Conservation (phyloP, 106 monocot genomes). For the Alisma plantagoaquatica region DNA sequence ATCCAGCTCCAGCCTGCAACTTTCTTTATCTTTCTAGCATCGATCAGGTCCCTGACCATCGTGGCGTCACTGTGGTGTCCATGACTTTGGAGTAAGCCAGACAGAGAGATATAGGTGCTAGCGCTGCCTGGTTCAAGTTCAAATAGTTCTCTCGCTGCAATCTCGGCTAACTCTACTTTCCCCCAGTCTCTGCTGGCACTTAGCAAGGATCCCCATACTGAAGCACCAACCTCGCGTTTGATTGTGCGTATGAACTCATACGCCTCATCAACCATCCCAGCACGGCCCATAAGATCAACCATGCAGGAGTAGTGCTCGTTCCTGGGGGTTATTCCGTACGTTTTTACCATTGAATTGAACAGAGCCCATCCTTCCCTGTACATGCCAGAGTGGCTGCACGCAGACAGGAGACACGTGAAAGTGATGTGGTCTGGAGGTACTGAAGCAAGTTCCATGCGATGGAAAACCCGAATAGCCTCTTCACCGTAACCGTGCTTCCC, state of each 20-base stretch:
- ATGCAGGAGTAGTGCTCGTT: constrained; percentile 45
- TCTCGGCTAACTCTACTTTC: constrained; percentile 23
- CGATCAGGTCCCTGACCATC: constrained; percentile 27
- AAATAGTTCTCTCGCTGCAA: constrained; percentile 24
- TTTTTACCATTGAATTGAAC: constrained; percentile 19
- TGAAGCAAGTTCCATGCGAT: constrained; percentile 15
- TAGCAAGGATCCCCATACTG: constrained; percentile 32
- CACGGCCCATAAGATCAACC: constrained; percentile 47
- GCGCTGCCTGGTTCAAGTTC: constrained; percentile 33
- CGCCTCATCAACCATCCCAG: constrained; percentile 26
- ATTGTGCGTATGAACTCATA: constrained; percentile 15
- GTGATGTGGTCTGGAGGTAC: constrained; percentile 32
- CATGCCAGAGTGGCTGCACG: constrained; percentile 46
- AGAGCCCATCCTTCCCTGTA: constrained; percentile 24
- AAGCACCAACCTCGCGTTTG: constrained; percentile 5
- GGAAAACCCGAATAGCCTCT: constrained; percentile 29
- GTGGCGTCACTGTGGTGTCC: constrained; percentile 19
- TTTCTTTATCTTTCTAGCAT: constrained; percentile 14
- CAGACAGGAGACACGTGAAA: constrained; percentile 40
- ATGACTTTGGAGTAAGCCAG: constrained; percentile 18
- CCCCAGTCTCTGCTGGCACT: constrained; percentile 24
- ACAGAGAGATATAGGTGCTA: constrained; percentile 23
- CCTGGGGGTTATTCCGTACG: constrained; percentile 12
- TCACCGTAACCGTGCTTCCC: constrained; percentile 37
- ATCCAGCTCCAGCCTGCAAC: constrained; percentile 37